These are phyloP conservation scores for Leccinum subgranulosum DNA, from an alignment of 768 basidiomycete species.

Conservation along the genomic window DNA sequence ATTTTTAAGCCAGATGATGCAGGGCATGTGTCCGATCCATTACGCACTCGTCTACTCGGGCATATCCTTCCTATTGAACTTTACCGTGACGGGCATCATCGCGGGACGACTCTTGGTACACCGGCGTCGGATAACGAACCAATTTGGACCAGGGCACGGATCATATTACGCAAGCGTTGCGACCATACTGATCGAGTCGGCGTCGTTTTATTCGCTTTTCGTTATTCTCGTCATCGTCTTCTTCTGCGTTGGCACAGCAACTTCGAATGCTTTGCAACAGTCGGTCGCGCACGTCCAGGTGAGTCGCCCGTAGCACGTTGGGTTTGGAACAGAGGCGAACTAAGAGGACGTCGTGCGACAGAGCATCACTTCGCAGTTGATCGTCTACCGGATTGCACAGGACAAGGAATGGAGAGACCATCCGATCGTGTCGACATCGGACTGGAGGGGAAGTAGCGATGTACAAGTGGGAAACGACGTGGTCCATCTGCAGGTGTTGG, in stretches of 20 bases:
- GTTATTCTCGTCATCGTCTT: conserved; percentile 15
- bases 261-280: conserved; percentile 14
- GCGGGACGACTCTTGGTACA: conserved; percentile 13
- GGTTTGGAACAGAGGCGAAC: background rate
- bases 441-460: conserved; percentile 14
- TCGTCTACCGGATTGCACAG: conserved; percentile 19
- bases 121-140: conserved; percentile 6
- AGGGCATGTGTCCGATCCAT: background rate
- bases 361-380: conserved; percentile 17
- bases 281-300: conserved; percentile 19
- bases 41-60: conserved; percentile 5
- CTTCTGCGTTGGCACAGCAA: background rate
- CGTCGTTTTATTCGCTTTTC: conserved; percentile 15
- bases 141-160: conserved; percentile 15
- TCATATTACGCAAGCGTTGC: conserved; percentile 6
- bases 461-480: background rate
- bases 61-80: conserved; percentile 13
- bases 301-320: background rate
- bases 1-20: background rate
- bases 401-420: conserved; percentile 15
- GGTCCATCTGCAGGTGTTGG: background rate
- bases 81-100: conserved; percentile 18
- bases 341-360: background rate
- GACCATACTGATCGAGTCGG: conserved; percentile 18
- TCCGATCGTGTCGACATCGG: conserved; percentile 3